Evolutionary conservation across 129 eudicot genomes (phyloP).

Genomic region (Heracleum sosnowskyi): DNA sequence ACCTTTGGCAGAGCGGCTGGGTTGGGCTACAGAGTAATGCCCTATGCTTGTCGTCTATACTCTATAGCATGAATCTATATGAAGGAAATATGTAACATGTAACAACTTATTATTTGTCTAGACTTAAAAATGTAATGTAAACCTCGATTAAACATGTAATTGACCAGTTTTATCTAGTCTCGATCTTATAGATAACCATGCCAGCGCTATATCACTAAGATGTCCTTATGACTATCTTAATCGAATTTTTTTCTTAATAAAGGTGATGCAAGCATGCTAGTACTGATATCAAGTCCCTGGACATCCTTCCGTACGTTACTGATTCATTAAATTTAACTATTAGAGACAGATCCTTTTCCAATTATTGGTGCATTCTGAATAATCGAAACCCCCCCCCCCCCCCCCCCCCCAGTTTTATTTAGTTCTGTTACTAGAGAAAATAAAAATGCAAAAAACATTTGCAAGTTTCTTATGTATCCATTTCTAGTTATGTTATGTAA

Average conservation of each 20-base stretch:
- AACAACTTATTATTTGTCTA: neutral
- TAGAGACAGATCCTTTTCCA: neutral
- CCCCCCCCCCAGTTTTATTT: neutral
- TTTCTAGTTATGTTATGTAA: neutral
- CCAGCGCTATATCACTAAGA: neutral
- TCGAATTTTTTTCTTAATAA: no score
- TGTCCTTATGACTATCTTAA: neutral
- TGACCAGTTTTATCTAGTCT: no score
- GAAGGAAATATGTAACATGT: neutral
- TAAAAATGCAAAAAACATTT: neutral
- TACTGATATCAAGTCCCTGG: neutral
- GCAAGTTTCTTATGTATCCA: neutral
- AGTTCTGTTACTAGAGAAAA: neutral
- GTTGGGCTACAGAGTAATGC: conserved; percentile 80
- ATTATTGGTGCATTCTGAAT: neutral
- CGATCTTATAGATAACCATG: neutral
- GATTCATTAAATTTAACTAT: neutral
- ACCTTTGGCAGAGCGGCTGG: conserved; percentile 82
- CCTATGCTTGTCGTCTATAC: conserved; percentile 1
- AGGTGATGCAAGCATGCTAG: neutral
- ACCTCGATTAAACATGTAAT: neutral
- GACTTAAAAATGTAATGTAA: neutral
- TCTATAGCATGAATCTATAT: neutral
- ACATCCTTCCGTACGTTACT: neutral
- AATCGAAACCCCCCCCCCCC: neutral